Percentiles rank a stretch among this genome's conserved stretches.
Evolutionary conservation across 1,139 yeast genomes (phyloP).

Genomic region (Suhomyces bokatorum): DNA sequence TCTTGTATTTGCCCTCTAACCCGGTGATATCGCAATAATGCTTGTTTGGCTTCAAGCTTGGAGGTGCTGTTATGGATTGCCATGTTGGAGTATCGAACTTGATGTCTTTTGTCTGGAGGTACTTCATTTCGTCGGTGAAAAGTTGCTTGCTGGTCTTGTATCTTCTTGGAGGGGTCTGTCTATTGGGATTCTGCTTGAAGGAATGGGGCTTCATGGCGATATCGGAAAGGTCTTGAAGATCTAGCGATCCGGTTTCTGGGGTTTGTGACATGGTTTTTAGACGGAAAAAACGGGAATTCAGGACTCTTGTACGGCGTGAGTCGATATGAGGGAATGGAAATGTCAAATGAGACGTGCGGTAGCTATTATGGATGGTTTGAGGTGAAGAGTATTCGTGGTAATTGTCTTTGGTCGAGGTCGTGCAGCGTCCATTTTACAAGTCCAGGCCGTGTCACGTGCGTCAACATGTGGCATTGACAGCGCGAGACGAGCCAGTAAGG

Average conservation of each 20-base stretch:
- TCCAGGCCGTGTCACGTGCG: no score
- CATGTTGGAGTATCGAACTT: conserved; percentile 57
- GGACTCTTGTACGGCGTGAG: not conserved
- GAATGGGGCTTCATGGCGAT: conserved; percentile 44
- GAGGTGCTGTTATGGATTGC: conserved; percentile 77
- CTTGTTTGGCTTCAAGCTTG: conserved; percentile 76
- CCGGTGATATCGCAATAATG: conserved; percentile 96
- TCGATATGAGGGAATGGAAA: no score
- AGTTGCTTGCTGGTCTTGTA: conserved; percentile 79
- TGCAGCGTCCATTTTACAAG: no score
- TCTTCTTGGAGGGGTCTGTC: conserved; percentile 54
- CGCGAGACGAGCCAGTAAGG: no score
- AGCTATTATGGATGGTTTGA: no score
- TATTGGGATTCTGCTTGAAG: conserved; percentile 55
- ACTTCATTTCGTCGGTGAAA: conserved; percentile 72
- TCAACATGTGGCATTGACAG: no score
- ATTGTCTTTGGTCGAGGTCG: no score
- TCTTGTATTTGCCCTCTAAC: conserved; percentile 70
- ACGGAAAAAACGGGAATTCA: not conserved
- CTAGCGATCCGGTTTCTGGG: conserved; percentile 13
- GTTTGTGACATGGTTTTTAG: conserved; percentile 9
- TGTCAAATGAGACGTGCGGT: no score
- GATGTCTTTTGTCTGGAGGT: conserved; percentile 45
- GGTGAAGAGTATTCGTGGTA: no score
- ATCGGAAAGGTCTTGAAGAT: conserved; percentile 40